These are phyloP conservation scores for Solanum chilense DNA, from an alignment of 257 asterid species.

Conservation along the genomic window DNA sequence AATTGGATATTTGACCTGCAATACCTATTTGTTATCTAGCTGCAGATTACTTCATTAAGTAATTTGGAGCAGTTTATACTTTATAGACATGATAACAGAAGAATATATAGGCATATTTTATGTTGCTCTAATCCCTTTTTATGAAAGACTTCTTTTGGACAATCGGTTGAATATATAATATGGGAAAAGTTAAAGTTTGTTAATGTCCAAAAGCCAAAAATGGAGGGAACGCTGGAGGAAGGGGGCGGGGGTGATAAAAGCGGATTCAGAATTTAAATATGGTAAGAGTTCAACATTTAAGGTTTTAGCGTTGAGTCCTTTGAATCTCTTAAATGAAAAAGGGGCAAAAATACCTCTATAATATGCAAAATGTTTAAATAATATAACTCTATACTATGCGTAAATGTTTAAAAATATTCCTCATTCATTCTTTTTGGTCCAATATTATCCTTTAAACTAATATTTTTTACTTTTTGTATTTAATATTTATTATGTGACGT, in stretches of 20 bases:
- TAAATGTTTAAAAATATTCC: no score
- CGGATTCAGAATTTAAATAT: neutral
- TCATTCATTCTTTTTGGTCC: no score
- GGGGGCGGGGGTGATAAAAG: neutral
- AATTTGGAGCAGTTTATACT: neutral
- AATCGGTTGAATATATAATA: neutral
- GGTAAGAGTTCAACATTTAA: neutral
- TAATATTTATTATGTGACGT: no score
- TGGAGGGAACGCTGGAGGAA: neutral
- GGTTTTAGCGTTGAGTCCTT: neutral
- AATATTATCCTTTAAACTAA: no score
- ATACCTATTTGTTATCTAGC: neutral
- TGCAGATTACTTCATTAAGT: neutral
- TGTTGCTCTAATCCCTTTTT: neutral
- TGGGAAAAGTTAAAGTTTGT: neutral
- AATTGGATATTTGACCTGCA: neutral
- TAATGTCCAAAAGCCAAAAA: neutral
- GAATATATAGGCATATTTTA: neutral
- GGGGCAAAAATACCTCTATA: no score
- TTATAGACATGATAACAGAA: neutral
- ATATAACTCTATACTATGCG: no score
- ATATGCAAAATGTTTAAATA: no score
- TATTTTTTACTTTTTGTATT: no score
- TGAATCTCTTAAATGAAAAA: no score
- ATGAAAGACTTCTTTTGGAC: neutral